These are phyloP conservation scores for Verticillium albo-atrum DNA, from an alignment of 2,329 filamentous ascomycete species.

Conservation along the genomic window DNA sequence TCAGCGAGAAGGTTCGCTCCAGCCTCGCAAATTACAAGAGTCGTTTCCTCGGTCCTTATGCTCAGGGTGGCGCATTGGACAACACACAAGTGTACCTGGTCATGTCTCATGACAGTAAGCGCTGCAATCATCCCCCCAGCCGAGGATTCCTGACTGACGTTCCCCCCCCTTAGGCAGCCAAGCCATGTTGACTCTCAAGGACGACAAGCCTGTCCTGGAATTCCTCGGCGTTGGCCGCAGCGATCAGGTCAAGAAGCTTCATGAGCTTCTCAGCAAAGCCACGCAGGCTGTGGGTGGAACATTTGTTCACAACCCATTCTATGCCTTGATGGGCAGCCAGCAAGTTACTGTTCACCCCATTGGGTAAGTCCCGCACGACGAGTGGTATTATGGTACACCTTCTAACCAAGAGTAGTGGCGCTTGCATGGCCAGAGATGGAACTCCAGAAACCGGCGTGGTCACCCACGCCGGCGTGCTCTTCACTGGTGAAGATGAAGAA, in stretches of 20 bases:
- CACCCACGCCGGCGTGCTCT: constrained; percentile 58
- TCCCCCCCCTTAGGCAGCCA: constrained; percentile 46
- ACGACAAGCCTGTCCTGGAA: constrained; percentile 55
- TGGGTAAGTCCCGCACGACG: constrained; percentile 33
- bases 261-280: constrained; percentile 46
- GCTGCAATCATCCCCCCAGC: too few species aligned
- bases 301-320: constrained; percentile 54
- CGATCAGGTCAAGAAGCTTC: constrained; percentile 48
- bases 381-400: constrained; percentile 2
- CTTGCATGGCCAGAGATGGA: constrained; percentile 56
- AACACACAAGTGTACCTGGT: constrained; percentile 61
- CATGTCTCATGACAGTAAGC: constrained; percentile 60
- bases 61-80: constrained; percentile 48
- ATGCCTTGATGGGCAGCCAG: constrained; percentile 49
- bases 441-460: constrained; percentile 53
- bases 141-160: background rate
- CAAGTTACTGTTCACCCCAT: constrained; percentile 64
- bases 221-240: constrained; percentile 56
- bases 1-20: constrained; percentile 38
- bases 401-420: constrained; percentile 41
- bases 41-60: constrained; percentile 55
- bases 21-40: constrained; percentile 45
- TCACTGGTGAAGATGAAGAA: constrained; percentile 45
- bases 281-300: constrained; percentile 56
- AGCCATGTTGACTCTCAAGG: constrained; percentile 51